Base-by-base conservation (phyloP, 352 stramenopile genomes). In the Thraustochytrium sp. region DNA sequence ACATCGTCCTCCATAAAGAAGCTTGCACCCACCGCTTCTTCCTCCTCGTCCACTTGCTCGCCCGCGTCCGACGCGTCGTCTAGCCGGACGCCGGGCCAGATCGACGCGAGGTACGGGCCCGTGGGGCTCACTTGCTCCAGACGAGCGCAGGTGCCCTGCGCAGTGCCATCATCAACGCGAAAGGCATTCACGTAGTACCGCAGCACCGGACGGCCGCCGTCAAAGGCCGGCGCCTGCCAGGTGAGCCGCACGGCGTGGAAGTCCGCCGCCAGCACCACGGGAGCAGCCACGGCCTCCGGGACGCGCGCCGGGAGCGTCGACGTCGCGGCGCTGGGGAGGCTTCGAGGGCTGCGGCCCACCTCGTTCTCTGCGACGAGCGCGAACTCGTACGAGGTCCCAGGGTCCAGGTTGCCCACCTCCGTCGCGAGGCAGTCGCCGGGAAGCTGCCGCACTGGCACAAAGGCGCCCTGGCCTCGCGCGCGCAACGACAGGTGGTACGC, bases 1-100 rank as follows among this genome's bases (percentile, higher is more conserved):
- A 72, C 9, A 11, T 72, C 59, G 26, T 72, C 59, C 40, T 72
- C 59, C 59, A 72, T 72, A 31, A 72, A 72, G 26, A 72, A 72
- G n/a, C n/a, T n/a, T n/a, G n/a, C n/a, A n/a, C n/a, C n/a, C n/a
- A n/a, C n/a, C n/a, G n/a, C n/a, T n/a, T n/a, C n/a, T n/a, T n/a
- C n/a, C n/a, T n/a, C n/a, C n/a, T n/a, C n/a, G n/a, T n/a, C n/a
- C n/a, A n/a, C n/a, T n/a, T n/a, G n/a, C n/a, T n/a, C n/a, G n/a
- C n/a, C n/a, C n/a, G n/a, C n/a, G n/a, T n/a, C n/a, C n/a, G n/a
- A n/a, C n/a, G n/a, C n/a, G n/a, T n/a, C n/a, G n/a, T n/a, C n/a
- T n/a, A n/a, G n/a, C 11, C 26, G 51, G 0, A 72, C 34, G 16
- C 59, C 59, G 26, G 59, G 59, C 0, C 9, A 29, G 8, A 72